Conservation (phyloP, 2,329 filamentous ascomycete genomes). For the Curvularia hawaiiensis region DNA sequence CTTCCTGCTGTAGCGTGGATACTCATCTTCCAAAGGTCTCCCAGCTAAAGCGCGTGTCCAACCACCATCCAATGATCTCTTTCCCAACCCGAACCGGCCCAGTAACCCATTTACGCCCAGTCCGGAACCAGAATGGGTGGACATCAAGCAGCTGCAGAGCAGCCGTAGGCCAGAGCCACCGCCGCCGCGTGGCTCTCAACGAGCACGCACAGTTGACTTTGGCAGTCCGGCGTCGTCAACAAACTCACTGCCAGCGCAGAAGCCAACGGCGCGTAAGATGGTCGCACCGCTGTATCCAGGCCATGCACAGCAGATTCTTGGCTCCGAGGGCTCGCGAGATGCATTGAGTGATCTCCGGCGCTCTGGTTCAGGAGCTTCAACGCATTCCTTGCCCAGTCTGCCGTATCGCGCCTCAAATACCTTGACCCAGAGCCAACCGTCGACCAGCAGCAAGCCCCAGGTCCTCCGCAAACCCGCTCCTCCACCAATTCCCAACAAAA, state of each 20-base stretch:
- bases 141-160: constrained; percentile 41
- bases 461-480: constrained; percentile 43
- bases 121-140: constrained; percentile 84
- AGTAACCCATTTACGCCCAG: constrained; percentile 81
- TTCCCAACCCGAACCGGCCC: constrained; percentile 73
- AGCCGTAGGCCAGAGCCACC: constrained; percentile 37
- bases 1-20: constrained; percentile 28
- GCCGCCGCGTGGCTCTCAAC: constrained; percentile 37
- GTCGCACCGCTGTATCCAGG: constrained; percentile 37
- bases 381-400: constrained; percentile 37
- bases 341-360: constrained; percentile 29
- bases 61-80: constrained; percentile 66
- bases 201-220: constrained; percentile 40
- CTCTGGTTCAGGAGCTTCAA: constrained; percentile 33
- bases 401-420: constrained; percentile 22
- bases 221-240: constrained; percentile 30
- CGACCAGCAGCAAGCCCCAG: constrained; percentile 22
- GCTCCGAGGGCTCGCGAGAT: constrained; percentile 30
- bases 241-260: constrained; percentile 23
- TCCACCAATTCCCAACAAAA: constrained; percentile 42
- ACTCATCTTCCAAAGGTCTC: constrained; percentile 56
- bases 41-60: constrained; percentile 75
- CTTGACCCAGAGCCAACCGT: constrained; percentile 9
- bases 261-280: constrained; percentile 37
- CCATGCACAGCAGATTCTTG: constrained; percentile 26